Base-by-base conservation (phyloP, 306 rosid genomes). In the Dryas octopetala region DNA sequence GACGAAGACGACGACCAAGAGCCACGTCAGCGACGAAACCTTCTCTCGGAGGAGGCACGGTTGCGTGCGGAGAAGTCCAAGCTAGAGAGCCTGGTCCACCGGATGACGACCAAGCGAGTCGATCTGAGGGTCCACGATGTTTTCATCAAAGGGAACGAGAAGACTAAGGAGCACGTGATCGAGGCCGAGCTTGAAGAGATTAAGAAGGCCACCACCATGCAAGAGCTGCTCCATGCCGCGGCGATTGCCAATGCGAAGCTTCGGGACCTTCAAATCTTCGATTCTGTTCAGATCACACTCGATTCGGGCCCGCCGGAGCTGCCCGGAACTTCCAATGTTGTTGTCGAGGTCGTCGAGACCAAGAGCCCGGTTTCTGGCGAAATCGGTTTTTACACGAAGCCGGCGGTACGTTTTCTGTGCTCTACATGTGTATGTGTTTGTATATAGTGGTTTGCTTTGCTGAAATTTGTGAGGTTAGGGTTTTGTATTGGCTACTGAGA, bases 291-390 rank as follows among this genome's bases (percentile, higher is more conserved):
- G 74, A 70, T 92, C 82, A 81, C 86, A 0, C 97, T 96, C 15
- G 93, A 96, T 84, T 74, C 93, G 1, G 99, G 98, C 9, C 98
- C 97, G 65, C 88, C 87, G 40, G 97, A 96, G 88, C 78, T 96
- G 58, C 91, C 97, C 51, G 86, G 85, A 11, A 89, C 97, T 15
- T 75, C 96, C n/a, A 96, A 92, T 83, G 92, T 96, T 62, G 59
- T 92, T 28, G 76, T 92, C 57, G 88, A 92, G 38, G 89, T 96
- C 49, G 87, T 78, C 10, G 99, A 96, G 89, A 13, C 86, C 16
- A 85, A 44, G 9, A 83, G 77, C 70, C 80, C 83, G 4, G 38
- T 89, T 50, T 75, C 96, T 9, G 97, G 97, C 8, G 96, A 88
- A 75, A 68, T 77, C 17, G 96, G 97, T 60, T 87, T 82, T 73